Base-by-base conservation (phyloP, 352 stramenopile genomes). In the Phytophthora vignae region DNA sequence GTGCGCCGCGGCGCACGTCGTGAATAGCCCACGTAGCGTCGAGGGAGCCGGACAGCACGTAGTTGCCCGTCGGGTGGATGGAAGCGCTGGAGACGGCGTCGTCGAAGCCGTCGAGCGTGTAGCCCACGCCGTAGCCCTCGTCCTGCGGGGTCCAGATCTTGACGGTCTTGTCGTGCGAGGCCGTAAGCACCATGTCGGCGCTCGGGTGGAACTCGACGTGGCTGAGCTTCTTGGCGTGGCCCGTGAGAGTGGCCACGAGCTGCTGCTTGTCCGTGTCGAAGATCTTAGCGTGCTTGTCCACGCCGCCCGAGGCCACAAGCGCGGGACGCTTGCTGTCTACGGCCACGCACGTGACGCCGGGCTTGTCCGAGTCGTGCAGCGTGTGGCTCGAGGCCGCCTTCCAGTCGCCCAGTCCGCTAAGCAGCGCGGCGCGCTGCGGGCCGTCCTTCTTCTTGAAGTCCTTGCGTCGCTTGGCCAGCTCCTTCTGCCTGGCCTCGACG, bases 161-260 rank as follows among this genome's bases (percentile, higher is more conserved):
- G 19, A 94, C 73, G 2, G 85, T 95, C 77, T 94, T 94, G 73
- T 97, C 89, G 62, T 90, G 59, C 64, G 86, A 90, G 12, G 71
- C 82, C 27, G 87, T 90, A 54, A 95, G 76, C 42, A 95, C 29
- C 12, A 97, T 59, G 33, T 95, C 87, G 2, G 82, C 83, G 1
- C 66, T 85, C 38, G 82, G 84, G 64, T 96, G 85, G 71, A 98
- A 96, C 60, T 81, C 77, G 5, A 92, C 81, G 52, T 90, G 76
- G 44, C 75, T 97, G 36, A 98, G 76, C 46, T 92, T 90, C 75
- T 97, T 98, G 31, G 22, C 83, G 79, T 98, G 94, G 25, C 91
- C 90, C 5, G 61, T 66, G n/a, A 98, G 82, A 53, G 82, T 96
- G 2, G 83, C 83, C 21, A 82, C 74, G 58, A 98, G 79, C 75